Conservation (phyloP, 2,329 filamentous ascomycete species). For the Phialocephala subalpina region DNA sequence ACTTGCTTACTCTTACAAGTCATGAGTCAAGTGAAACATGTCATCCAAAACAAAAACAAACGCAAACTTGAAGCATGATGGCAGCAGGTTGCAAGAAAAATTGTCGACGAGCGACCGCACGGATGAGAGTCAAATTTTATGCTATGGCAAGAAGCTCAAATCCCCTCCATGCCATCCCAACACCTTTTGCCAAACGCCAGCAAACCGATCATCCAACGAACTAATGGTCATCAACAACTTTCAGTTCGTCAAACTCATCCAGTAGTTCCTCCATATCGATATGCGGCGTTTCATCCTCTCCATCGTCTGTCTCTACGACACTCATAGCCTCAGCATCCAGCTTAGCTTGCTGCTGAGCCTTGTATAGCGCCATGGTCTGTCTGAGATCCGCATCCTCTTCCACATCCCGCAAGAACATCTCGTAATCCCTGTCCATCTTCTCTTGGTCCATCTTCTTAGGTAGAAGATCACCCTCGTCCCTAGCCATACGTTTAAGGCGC, state of each 20-base stretch:
- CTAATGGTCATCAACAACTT: conserved; percentile 53
- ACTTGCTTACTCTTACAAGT: no score
- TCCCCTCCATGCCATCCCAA: not conserved
- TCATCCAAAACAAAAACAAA: no score
- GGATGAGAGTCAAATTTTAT: not conserved
- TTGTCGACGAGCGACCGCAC: no score
- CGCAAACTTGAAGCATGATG: no score
- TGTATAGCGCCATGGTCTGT: conserved; percentile 86
- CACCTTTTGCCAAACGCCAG: conserved; percentile 16
- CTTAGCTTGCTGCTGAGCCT: conserved; percentile 57
- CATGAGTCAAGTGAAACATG: no score
- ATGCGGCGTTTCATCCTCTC: conserved; percentile 70
- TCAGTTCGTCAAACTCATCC: conserved; percentile 92
- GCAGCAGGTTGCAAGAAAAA: no score
- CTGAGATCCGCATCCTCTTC: conserved; percentile 94
- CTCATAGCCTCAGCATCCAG: conserved; percentile 72
- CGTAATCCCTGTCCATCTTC: conserved; percentile 90
- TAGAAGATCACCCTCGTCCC: conserved; percentile 86
- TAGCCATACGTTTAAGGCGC: conserved; percentile 92
- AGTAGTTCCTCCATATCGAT: conserved; percentile 84
- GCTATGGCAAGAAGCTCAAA: conserved; percentile 4
- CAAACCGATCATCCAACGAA: not conserved
- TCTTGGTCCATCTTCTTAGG: conserved; percentile 90
- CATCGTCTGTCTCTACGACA: conserved; percentile 67
- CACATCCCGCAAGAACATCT: conserved; percentile 95